Base-by-base conservation (phyloP, 306 rosid species). In the Begonia fuchsioides region DNA sequence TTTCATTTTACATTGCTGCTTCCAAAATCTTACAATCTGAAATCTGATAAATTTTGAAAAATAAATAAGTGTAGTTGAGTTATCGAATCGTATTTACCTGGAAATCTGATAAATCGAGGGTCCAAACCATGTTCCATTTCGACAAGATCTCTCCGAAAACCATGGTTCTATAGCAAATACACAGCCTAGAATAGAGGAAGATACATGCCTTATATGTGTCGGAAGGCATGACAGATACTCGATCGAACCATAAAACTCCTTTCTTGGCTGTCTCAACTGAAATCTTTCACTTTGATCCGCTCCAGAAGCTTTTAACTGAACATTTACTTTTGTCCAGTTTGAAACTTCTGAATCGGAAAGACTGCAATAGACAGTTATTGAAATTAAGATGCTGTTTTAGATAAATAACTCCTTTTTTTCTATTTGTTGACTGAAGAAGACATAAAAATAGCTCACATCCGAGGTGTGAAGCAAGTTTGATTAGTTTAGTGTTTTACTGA, bases 21-120 rank as follows among this genome's bases (percentile, higher is more conserved):
- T 50, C 95, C 94, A 1, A 76, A 76, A 79, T 90, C n/a, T 90
- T 59, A 90, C 97, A 60, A 76, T 60, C 97, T 90, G 77, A n/a
- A n/a, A n/a, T n/a, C n/a, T n/a, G n/a, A n/a, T n/a, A n/a, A n/a
- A n/a, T 26, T 12, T 26, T 16, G 13, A 15, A 50, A 63, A 40
- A 58, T 49, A 39, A 55, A 43, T 53, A 19, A 26, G 8, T 4
- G 3, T 26, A 26, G 7, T 8, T 26, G 35, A 26, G 35, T 26
- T 50, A 12, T 16, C 57, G 48, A 54, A 61, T 13, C 41, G 26
- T 17, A 13, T 54, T 58, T 72, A 90, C 97, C 94, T 5, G 96
- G 96, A 75, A 86, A 86, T 79, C 96, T 82, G 62, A 86, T 8
- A 66, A 86, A 86, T 54, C 55, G 76, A 20, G 96, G 94, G 62